A percentile compares a stretch with the other conserved stretches of the same genome.
Evolutionary conservation across 2,329 filamentous ascomycete species (phyloP).

Genomic region (Fusarium duplospermum): DNA sequence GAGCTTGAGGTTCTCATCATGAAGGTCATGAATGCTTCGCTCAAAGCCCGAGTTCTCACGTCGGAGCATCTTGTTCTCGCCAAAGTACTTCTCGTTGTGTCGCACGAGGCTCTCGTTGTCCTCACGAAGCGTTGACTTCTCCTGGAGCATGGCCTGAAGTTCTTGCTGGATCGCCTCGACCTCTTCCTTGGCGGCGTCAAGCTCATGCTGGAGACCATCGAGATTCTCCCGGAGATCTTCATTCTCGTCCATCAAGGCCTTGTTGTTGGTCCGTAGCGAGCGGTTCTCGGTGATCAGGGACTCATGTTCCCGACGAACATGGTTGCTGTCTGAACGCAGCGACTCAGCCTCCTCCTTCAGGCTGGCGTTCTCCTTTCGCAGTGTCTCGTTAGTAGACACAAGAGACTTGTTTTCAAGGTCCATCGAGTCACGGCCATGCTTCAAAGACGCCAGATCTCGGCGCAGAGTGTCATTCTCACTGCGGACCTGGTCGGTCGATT

Average conservation of each 20-base stretch:
- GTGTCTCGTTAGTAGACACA: constrained; percentile 53
- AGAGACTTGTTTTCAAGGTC: constrained; percentile 57
- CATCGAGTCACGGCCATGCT: constrained; percentile 52
- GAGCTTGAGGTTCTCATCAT: constrained; percentile 60
- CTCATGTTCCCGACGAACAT: constrained; percentile 56
- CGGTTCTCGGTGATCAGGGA: constrained; percentile 58
- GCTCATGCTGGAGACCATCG: constrained; percentile 54
- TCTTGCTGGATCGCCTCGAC: constrained; percentile 54
- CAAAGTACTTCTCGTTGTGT: constrained; percentile 67
- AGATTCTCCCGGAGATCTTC: constrained; percentile 57
- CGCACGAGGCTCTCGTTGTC: constrained; percentile 65
- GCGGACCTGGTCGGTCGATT: constrained; percentile 54
- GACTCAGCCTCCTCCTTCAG: constrained; percentile 56
- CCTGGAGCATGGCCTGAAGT: constrained; percentile 53
- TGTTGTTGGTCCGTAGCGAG: constrained; percentile 56
- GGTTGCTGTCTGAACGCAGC: constrained; percentile 56
- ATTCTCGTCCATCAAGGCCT: constrained; percentile 56
- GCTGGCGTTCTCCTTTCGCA: constrained; percentile 51
- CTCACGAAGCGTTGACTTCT: constrained; percentile 59
- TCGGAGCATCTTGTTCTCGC: constrained; percentile 62
- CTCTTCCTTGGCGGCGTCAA: constrained; percentile 55
- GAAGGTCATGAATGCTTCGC: constrained; percentile 58
- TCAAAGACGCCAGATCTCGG: constrained; percentile 55
- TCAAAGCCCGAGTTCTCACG: constrained; percentile 62
- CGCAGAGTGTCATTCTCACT: constrained; percentile 54